Evolutionary conservation across 176 grass and related monocot species (phyloP).

Genomic region (Eleusine coracana): DNA sequence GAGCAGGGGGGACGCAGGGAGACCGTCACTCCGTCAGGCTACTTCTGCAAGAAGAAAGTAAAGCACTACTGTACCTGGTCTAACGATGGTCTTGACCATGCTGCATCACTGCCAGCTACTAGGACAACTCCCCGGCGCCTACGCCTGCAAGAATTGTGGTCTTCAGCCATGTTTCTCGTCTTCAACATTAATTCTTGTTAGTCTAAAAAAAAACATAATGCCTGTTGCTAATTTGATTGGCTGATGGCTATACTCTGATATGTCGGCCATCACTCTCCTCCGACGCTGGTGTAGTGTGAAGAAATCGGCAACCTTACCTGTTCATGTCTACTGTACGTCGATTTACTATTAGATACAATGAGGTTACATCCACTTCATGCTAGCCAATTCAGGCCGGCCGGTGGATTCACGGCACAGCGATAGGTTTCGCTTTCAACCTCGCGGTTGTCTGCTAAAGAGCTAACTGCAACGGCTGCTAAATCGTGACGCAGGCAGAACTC

Average conservation of each 20-base stretch:
- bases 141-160: neutral
- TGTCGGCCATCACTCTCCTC: too few relatives aligned
- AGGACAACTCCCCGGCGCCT: neutral
- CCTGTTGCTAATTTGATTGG: too few relatives aligned
- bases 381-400: neutral
- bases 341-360: neutral
- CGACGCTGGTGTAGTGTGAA: neutral
- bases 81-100: too few relatives aligned
- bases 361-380: neutral
- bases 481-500: neutral
- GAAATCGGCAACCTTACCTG: neutral
- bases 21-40: neutral
- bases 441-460: neutral
- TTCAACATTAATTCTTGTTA: too few relatives aligned
- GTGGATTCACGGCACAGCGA: slow-evolving; percentile 33
- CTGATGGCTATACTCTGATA: too few relatives aligned
- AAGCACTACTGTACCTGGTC: too few relatives aligned
- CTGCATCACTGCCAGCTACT: too few relatives aligned
- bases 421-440: slow-evolving; percentile 8
- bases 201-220: too few relatives aligned
- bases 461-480: neutral
- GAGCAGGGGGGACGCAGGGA: neutral
- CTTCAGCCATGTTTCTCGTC: neutral
- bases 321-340: neutral
- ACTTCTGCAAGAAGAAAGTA: neutral